phyloP scores from a whole-genome alignment of 1,284 basidiomycete species.

The Irpex rosettiformis region DNA sequence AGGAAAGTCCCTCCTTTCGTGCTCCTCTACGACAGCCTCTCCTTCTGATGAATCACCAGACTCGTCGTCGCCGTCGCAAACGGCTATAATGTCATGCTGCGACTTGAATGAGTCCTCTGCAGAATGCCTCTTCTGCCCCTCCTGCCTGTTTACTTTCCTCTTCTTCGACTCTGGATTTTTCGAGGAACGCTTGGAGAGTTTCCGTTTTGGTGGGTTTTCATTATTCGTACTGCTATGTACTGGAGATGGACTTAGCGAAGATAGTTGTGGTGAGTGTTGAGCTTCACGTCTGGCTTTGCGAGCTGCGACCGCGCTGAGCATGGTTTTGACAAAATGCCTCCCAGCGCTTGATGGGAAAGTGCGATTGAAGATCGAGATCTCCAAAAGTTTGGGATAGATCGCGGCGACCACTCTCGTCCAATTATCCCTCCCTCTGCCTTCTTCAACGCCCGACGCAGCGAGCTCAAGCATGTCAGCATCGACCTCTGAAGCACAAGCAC shows the following conservation, averaged over 20 bases:
- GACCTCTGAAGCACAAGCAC: constrained; percentile 27
- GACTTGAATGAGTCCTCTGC: constrained; percentile 29
- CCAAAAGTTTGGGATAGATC: neutral
- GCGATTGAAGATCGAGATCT: neutral
- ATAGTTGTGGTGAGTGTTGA: constrained; percentile 15
- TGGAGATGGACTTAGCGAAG: constrained; percentile 7
- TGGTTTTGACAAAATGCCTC: constrained; percentile 19
- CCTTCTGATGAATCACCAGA: constrained; percentile 29
- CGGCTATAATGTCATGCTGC: constrained; percentile 36
- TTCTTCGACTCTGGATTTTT: constrained; percentile 29
- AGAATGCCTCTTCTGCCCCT: constrained; percentile 33
- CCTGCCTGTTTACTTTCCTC: constrained; percentile 22
- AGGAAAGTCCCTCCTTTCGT: neutral
- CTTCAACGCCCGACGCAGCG: neutral
- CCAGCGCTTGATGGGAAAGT: constrained; percentile 1
- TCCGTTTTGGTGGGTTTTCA: constrained; percentile 28
- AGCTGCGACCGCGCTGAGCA: constrained; percentile 62
- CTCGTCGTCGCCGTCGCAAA: constrained; percentile 29
- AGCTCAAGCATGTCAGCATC: constrained; percentile 12
- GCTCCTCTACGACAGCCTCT: constrained; percentile 19
- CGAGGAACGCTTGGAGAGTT: constrained; percentile 19
- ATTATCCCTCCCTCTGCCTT: neutral
- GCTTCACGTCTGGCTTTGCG: constrained; percentile 44
- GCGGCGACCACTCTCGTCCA: neutral
- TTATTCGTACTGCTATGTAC: neutral